Conservation (phyloP, 139 green algal species). For the Haematococcus lacustris region DNA sequence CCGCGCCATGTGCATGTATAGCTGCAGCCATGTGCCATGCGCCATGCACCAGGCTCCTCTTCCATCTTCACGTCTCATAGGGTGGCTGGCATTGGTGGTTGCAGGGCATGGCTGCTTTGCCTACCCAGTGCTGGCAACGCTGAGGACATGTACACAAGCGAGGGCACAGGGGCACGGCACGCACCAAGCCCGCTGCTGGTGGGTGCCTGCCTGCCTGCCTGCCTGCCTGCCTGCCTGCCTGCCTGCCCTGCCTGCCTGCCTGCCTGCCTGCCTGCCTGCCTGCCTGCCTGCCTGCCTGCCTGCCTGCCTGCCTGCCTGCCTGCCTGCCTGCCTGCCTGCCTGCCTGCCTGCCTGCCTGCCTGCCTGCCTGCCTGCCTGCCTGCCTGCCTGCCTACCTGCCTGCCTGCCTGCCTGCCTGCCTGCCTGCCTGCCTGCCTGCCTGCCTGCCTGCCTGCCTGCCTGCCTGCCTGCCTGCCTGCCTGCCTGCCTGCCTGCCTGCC, state of each 20-base stretch:
- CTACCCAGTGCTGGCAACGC: constrained; percentile 60
- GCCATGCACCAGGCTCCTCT: background rate
- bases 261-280: no score
- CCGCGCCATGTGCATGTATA: no score
- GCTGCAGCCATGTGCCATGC: no score
- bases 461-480: no score
- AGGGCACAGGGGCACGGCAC: constrained; percentile 60
- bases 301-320: no score
- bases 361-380: background rate
- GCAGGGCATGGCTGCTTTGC: constrained; percentile 57
- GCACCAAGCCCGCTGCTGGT: constrained; percentile 59
- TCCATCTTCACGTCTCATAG: background rate
- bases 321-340: background rate
- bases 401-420: no score
- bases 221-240: no score
- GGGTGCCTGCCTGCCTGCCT: background rate
- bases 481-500: background rate
- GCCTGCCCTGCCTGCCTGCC: no score
- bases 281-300: no score
- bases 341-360: background rate
- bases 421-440: no score
- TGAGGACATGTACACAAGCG: constrained; percentile 83
- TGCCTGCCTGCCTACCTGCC: no score
- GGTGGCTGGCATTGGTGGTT: background rate
- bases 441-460: no score